Evolutionary conservation across 345 rosid genomes (phyloP), one percentile per base, ranked within the genome.

Genomic region (Anacardium occidentale): DNA sequence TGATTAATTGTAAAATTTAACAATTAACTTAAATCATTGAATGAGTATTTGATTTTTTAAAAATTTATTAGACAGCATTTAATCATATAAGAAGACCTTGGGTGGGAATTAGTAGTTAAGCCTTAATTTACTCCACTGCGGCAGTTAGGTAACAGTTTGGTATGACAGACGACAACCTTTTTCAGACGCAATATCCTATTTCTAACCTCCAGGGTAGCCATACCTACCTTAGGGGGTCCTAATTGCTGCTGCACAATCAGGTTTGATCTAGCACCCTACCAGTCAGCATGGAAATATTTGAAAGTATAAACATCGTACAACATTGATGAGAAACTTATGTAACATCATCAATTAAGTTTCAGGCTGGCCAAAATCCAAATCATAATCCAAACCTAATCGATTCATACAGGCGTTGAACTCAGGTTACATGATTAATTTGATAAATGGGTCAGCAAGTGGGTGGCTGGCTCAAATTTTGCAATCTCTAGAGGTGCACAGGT

Each of bases 401-500:
- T 48, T 50, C 11, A 54, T 10, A 37, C 44, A 7, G 10, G 26
- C 62, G 51, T 10, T 42, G 61, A 45, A 40, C 62, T 29, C 32
- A 66, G 50, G 25, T 21, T 58, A 18, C 25, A 57, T 34, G 55
- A 53, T 26, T 14, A 12, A 24, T 70, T 21, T 20, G 61, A 58
- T 50, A 3, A 37, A 32, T 24, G 34, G 72, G 26, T 22, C 17
- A n/a, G n/a, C n/a, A n/a, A n/a, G n/a, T n/a, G n/a, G n/a, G n/a
- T n/a, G n/a, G n/a, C n/a, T n/a, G n/a, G n/a, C n/a, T n/a, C n/a
- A 72, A 54, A 72, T 50, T 76, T 44, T 48, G 59, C 32, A 70
- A 67, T 15, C 34, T 40, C 22, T 56, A 42, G 11, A 20, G 51
- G 15, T 55, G 62, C 53, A 53, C 10, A 10, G 10, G 42, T 51